phyloP scores from a whole-genome alignment of 2,329 filamentous ascomycete genomes.

The Ascochyta clinopodiicola region DNA sequence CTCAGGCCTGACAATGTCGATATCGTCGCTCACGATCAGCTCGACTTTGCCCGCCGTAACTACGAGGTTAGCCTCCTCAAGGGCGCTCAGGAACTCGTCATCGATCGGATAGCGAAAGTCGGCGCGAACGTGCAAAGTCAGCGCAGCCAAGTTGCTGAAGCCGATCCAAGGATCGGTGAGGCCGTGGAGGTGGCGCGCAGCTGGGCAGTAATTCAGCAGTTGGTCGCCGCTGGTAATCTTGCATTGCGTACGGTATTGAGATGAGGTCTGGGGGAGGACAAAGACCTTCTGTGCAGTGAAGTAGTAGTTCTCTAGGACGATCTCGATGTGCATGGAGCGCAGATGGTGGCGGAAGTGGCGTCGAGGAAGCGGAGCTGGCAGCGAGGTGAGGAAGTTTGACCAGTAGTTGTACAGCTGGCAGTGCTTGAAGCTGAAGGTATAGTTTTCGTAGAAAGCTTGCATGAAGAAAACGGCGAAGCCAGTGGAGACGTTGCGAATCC shows the following conservation, averaged over 20 bases:
- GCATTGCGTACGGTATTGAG: neutral
- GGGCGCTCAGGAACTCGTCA: neutral
- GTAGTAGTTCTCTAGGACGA: conserved; percentile 19
- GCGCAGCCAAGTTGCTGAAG: conserved; percentile 8
- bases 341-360: conserved; percentile 1
- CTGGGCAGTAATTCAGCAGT: conserved; percentile 16
- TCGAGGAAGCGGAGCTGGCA: conserved; percentile 3
- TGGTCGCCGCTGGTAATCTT: conserved; percentile 10
- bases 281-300: neutral
- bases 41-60: conserved; percentile 15
- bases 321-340: conserved; percentile 7
- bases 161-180: conserved; percentile 11
- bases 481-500: conserved; percentile 12
- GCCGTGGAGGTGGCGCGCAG: conserved; percentile 14
- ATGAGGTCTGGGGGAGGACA: no score
- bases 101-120: conserved; percentile 4
- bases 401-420: neutral
- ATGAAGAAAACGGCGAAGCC: conserved; percentile 13
- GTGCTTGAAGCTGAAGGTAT: conserved; percentile 9
- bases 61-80: conserved; percentile 9
- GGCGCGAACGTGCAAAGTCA: conserved; percentile 16
- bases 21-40: neutral
- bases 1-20: neutral
- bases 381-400: neutral
- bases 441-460: conserved; percentile 19